Evolutionary conservation across 306 rosid species (phyloP).

Genomic region (Trichosanthes truncata): DNA sequence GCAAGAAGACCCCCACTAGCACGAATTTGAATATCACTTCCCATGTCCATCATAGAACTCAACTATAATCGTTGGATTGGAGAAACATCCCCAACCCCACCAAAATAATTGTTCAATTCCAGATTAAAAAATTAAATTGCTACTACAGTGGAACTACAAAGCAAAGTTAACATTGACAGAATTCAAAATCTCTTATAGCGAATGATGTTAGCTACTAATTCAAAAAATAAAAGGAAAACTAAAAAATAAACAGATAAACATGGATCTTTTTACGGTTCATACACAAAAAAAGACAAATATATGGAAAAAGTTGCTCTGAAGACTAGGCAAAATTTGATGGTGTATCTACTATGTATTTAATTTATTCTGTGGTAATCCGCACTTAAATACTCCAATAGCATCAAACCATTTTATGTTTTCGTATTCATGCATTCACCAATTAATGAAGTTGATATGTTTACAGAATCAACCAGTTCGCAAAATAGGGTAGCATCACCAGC

Average conservation of each 20-base stretch:
- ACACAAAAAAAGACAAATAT: neutral
- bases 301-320: neutral
- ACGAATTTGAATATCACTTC: slow-evolving; percentile 91
- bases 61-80: slow-evolving; percentile 37
- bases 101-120: neutral
- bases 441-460: neutral
- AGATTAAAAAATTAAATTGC: neutral
- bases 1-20: slow-evolving; percentile 97
- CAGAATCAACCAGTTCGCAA: neutral
- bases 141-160: neutral
- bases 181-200: neutral
- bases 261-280: neutral
- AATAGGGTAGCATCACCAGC: neutral
- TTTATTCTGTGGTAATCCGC: neutral
- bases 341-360: neutral
- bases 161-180: neutral
- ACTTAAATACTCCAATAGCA: neutral
- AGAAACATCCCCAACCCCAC: neutral
- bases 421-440: neutral
- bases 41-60: slow-evolving; percentile 96
- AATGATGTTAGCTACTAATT: neutral
- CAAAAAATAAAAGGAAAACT: neutral
- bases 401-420: neutral
- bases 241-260: neutral
- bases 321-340: neutral